Base-by-base conservation (phyloP, 1,139 yeast species). In the Suhomyces coccinellae region DNA sequence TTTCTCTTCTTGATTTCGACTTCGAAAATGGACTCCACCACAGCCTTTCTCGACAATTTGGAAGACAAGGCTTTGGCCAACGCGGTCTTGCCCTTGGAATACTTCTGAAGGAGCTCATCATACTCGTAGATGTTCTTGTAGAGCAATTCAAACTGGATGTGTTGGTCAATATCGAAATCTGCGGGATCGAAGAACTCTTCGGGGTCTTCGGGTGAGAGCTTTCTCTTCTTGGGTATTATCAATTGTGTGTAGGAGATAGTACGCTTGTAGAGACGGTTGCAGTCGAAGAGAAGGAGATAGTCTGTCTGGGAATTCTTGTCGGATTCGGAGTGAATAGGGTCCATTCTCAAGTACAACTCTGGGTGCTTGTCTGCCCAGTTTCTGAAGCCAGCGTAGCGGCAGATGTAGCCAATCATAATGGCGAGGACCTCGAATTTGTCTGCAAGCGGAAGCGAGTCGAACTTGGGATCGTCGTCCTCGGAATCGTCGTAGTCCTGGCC, bases 401-500 rank as follows among this genome's bases (percentile, higher is more conserved):
- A 55, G 28, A 75, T 62, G 44, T 72, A 63, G 22, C 62, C 55
- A 6, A 81, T 69, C 46, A 80, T 55, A 6, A 65, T 59, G 52
- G 71, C 75, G 5, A 80, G 53, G 3, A 77, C 63, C 36, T 75
- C 75, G 50, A 81, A 71, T 54, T 79, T 79, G 15, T 75, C 77
- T 15, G 62, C 54, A 8, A 80, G 56, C 6, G 64, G 52, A 32
- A 80, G 63, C 13, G 58, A 47, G 37, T 70, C 73, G 52, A 79
- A 80, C 26, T 52, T 50, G 47, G 57, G 50, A 47, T 46, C 54
- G 30, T 50, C 59, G 37, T 44, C 48, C 20, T 38, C 45, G 22
- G 29, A 40, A 16, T 27, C 41, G 27, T 20, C 33, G 8, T 36
- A 35, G 28, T 28, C 38, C n/a, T 45, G 49, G 42, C 32, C 52